These are phyloP conservation scores for Bruguiera sexangula DNA, from an alignment of 345 rosid species.

Conservation along the genomic window DNA sequence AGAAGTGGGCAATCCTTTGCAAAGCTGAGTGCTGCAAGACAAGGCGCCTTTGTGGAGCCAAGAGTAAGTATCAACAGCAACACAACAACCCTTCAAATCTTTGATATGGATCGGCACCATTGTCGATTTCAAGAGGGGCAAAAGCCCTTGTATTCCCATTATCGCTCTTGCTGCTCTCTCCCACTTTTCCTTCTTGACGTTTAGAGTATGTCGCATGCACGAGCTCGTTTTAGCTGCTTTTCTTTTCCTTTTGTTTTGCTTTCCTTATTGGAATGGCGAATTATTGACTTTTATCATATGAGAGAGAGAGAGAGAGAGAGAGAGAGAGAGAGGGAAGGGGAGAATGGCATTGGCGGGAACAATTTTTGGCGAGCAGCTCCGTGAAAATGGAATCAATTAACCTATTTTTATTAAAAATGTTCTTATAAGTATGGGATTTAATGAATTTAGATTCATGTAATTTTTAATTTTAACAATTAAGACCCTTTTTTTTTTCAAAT, in stretches of 20 bases:
- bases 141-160: slow-evolving; percentile 82
- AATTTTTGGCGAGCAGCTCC: too few species aligned
- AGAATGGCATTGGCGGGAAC: background rate
- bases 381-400: too few species aligned
- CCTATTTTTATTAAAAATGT: too few species aligned
- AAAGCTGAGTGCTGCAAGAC: slow-evolving; percentile 65
- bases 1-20: slow-evolving; percentile 61
- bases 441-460: too few species aligned
- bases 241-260: background rate
- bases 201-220: too few species aligned
- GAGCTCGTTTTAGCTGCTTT: background rate
- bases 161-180: background rate
- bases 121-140: slow-evolving; percentile 81
- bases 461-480: too few species aligned
- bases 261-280: background rate
- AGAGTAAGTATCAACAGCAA: slow-evolving; percentile 90
- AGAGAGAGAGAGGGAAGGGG: background rate
- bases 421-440: too few species aligned
- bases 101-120: slow-evolving; percentile 72
- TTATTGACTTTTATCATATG: background rate
- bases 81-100: slow-evolving; percentile 69
- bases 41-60: slow-evolving; percentile 89
- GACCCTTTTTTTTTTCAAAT: too few species aligned
- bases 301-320: background rate
- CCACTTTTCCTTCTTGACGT: too few species aligned